Percentiles rank a stretch among this genome's conserved stretches.
phyloP scores from a whole-genome alignment of 1,284 basidiomycete genomes.

The Microbotryomycetes sp. region DNA sequence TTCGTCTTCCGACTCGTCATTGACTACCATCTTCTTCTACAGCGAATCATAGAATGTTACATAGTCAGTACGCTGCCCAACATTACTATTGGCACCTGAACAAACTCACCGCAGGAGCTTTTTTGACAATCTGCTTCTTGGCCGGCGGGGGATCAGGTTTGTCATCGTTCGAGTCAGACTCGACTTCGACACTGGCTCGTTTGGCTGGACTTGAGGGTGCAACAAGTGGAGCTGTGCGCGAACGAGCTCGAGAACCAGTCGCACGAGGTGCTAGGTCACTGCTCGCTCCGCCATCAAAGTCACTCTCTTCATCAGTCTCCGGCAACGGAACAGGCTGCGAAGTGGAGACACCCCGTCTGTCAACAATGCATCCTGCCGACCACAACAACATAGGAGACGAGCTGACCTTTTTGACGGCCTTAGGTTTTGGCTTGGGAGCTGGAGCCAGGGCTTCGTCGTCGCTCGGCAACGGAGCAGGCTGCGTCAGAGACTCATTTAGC shows the following conservation, averaged over 20 bases:
- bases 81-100: too few species aligned
- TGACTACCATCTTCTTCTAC: conserved; percentile 5
- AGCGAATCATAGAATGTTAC: too few species aligned
- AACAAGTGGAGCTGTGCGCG: background rate
- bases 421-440: conserved; percentile 5
- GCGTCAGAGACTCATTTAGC: too few species aligned
- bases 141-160: background rate
- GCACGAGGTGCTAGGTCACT: background rate
- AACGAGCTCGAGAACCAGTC: background rate
- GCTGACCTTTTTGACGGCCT: conserved; percentile 10
- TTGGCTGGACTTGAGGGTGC: background rate
- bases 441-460: background rate
- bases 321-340: conserved; percentile 10
- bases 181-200: background rate
- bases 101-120: background rate
- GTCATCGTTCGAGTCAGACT: background rate
- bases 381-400: conserved; percentile 50
- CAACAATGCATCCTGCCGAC: too few species aligned
- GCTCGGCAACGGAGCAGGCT: conserved; percentile 1
- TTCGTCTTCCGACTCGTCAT: conserved; percentile 18
- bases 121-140: background rate
- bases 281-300: background rate
- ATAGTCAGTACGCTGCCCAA: too few species aligned
- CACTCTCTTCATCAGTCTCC: conserved; percentile 5
- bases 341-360: conserved; percentile 48